phyloP scores from a whole-genome alignment of 129 eudicot species.

The Lonicera japonica region DNA sequence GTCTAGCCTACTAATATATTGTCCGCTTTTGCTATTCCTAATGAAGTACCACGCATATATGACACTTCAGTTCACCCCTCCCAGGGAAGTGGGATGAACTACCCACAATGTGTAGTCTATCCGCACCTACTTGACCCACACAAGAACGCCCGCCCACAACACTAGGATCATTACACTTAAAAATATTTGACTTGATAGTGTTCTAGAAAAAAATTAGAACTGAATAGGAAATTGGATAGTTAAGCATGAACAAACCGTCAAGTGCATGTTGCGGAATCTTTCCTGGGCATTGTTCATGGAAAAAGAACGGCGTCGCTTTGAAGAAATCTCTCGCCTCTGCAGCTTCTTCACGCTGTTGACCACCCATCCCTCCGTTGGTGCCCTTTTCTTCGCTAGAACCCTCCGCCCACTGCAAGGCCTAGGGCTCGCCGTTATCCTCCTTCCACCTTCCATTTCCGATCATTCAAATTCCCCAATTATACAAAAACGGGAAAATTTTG shows the following conservation, averaged over 20 bases:
- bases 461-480: neutral
- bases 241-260: constrained; percentile 12
- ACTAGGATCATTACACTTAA: no score
- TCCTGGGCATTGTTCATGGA: constrained; percentile 21
- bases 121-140: no score
- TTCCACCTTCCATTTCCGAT: neutral
- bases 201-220: no score
- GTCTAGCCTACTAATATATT: no score
- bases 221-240: neutral
- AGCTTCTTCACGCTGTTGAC: constrained; percentile 29
- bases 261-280: constrained; percentile 28
- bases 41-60: no score
- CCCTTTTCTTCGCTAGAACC: constrained; percentile 23
- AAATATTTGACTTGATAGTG: no score
- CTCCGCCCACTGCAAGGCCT: constrained; percentile 22
- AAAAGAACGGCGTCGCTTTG: constrained; percentile 30
- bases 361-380: constrained; percentile 11
- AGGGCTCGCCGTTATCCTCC: constrained; percentile 1
- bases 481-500: neutral
- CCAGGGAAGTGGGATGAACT: no score
- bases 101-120: no score
- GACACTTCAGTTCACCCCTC: no score
- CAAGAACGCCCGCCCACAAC: no score
- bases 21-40: no score
- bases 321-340: constrained; percentile 33